phyloP scores from a whole-genome alignment of 2,329 filamentous ascomycete genomes.

The Cladosporium sp. region DNA sequence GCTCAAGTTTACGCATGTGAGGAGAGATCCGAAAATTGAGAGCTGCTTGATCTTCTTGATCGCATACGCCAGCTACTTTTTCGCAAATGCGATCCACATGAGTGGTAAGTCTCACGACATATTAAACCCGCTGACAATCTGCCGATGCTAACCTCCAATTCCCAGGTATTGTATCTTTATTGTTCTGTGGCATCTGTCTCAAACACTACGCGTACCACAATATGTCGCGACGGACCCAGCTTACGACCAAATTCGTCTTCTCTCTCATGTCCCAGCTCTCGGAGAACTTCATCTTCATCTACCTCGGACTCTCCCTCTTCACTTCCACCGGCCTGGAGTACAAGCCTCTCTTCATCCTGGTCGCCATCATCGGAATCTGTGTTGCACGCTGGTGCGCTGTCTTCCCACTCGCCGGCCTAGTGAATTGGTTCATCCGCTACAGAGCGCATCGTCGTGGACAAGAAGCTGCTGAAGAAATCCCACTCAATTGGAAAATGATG shows the following conservation, averaged over 20 bases:
- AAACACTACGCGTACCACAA: conserved; percentile 99
- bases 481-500: conserved; percentile 97
- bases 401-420: conserved; percentile 81
- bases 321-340: conserved; percentile 84
- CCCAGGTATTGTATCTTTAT: conserved; percentile 84
- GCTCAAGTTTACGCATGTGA: conserved; percentile 90
- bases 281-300: conserved; percentile 99
- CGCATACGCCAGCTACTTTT: conserved; percentile 95
- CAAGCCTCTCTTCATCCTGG: conserved; percentile 90
- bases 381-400: conserved; percentile 89
- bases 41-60: conserved; percentile 91
- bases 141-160: conserved; percentile 13
- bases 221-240: conserved; percentile 95
- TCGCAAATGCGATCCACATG: conserved; percentile 92
- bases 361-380: conserved; percentile 88
- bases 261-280: conserved; percentile 90
- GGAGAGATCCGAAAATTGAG: conserved; percentile 92
- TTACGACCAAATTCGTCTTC: conserved; percentile 97
- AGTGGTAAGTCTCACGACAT: conserved; percentile 63
- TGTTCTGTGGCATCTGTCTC: conserved; percentile 96
- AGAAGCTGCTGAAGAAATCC: conserved; percentile 80
- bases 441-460: conserved; percentile 70
- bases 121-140: neutral
- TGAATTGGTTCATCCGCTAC: conserved; percentile 91
- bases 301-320: conserved; percentile 89